A percentile compares a stretch with the other conserved stretches of the same genome.
Conservation (phyloP, 148 eudicot genomes). For the Oxyria digyna region DNA sequence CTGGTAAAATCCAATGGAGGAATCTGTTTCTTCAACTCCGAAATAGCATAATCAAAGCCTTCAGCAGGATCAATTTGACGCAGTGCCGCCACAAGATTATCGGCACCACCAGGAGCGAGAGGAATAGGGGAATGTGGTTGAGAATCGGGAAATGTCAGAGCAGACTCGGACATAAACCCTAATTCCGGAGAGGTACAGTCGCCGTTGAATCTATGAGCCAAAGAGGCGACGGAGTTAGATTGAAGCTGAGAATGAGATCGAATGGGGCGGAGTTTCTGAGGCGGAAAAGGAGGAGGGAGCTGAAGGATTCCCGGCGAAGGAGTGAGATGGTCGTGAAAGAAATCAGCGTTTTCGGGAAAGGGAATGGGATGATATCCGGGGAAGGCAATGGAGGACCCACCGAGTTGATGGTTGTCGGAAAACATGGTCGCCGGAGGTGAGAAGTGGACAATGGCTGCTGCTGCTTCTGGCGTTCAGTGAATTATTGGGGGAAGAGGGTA, state of each 20-base stretch:
- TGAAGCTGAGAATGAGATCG: slow-evolving; percentile 5
- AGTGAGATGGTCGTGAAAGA: slow-evolving; percentile 9
- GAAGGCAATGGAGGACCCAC: slow-evolving; percentile 10
- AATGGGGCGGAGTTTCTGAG: slow-evolving; percentile 45
- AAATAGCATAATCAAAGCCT: slow-evolving; percentile 13
- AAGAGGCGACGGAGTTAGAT: neutral
- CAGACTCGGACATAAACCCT: slow-evolving; percentile 18
- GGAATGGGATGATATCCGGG: slow-evolving; percentile 8
- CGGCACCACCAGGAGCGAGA: slow-evolving; percentile 7
- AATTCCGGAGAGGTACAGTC: slow-evolving; percentile 8
- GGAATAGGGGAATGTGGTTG: neutral
- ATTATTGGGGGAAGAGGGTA: too few species aligned
- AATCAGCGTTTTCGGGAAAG: slow-evolving; percentile 15
- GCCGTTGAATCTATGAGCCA: neutral
- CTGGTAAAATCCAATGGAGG: slow-evolving; percentile 9
- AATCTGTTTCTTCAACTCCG: slow-evolving; percentile 14
- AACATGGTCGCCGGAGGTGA: neutral
- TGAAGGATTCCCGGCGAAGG: slow-evolving; percentile 8
- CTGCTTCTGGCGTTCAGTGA: neutral
- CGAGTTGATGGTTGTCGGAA: slow-evolving; percentile 6
- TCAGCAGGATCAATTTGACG: slow-evolving; percentile 7
- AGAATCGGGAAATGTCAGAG: slow-evolving; percentile 3
- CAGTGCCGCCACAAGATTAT: neutral
- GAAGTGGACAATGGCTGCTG: neutral
- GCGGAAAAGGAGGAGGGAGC: slow-evolving; percentile 11